Conservation (phyloP, 2,329 filamentous ascomycete genomes). For the Venturia nashicola region DNA sequence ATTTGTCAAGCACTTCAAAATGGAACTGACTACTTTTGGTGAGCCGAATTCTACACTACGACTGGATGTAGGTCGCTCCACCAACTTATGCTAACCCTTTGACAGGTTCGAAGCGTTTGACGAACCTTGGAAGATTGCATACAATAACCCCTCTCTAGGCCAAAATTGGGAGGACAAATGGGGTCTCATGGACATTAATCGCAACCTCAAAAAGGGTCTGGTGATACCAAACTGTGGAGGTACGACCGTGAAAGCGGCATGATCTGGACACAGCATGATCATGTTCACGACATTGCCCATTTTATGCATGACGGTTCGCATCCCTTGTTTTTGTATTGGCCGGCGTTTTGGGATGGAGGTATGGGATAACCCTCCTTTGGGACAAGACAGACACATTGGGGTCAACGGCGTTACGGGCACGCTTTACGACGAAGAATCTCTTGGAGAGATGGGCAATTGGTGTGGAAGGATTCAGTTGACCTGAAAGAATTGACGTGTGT, state of each 20-base stretch:
- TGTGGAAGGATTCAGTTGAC: not conserved
- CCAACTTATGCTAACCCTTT: not conserved
- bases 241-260: conserved; percentile 39
- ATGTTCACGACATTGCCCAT: no score
- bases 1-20: conserved; percentile 70
- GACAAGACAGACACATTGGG: not conserved
- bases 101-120: conserved; percentile 82
- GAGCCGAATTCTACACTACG: conserved; percentile 18
- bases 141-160: conserved; percentile 38
- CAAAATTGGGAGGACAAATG: conserved; percentile 90
- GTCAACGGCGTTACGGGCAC: not conserved
- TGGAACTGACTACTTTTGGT: conserved; percentile 90
- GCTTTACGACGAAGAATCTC: not conserved
- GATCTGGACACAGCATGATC: not conserved
- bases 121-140: conserved; percentile 83
- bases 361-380: not conserved
- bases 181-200: conserved; percentile 77
- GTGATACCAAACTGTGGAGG: conserved; percentile 80
- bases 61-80: no score
- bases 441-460: not conserved
- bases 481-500: not conserved
- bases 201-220: conserved; percentile 72
- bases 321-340: not conserved
- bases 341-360: not conserved
- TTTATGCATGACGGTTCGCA: not conserved